These are phyloP conservation scores for Hordeum pubiflorum DNA, from an alignment of 202 grass and related monocot genomes.

Conservation along the genomic window DNA sequence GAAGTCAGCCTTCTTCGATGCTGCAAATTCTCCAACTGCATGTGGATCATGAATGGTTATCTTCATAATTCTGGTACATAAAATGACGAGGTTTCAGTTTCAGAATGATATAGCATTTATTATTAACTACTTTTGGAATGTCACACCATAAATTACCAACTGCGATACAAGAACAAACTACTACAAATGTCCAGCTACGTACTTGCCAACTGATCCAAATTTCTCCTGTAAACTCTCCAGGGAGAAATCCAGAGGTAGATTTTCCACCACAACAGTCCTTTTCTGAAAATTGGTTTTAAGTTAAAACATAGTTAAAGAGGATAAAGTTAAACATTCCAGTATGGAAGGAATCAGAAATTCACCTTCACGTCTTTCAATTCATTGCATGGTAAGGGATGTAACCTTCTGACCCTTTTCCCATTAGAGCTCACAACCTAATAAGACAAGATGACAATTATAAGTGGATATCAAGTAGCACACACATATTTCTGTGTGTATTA, in stretches of 20 bases:
- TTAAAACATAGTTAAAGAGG: constrained; percentile 7
- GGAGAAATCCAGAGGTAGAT: constrained; percentile 62
- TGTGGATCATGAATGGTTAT: constrained; percentile 64
- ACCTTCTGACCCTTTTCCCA: constrained; percentile 76
- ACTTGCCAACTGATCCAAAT: constrained; percentile 70
- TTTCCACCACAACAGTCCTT: constrained; percentile 71
- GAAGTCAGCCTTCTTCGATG: constrained; percentile 33
- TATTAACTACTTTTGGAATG: neutral
- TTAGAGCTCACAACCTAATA: constrained; percentile 77
- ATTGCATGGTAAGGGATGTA: constrained; percentile 45
- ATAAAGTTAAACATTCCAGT: constrained; percentile 15
- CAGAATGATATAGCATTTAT: constrained; percentile 4
- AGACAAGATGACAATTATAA: constrained; percentile 1
- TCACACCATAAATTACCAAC: neutral
- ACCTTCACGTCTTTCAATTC: constrained; percentile 58
- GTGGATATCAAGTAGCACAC: neutral
- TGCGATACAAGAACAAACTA: neutral
- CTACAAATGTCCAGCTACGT: constrained; percentile 19
- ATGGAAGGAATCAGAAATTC: neutral
- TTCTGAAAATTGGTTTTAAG: constrained; percentile 40
- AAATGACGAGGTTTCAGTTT: constrained; percentile 23
- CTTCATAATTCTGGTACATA: constrained; percentile 53
- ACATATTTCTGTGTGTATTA: neutral
- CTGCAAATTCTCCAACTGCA: constrained; percentile 32
- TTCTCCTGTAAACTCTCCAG: constrained; percentile 53